phyloP scores from a whole-genome alignment of 139 green algal species.

The Picochlorum sp. region DNA sequence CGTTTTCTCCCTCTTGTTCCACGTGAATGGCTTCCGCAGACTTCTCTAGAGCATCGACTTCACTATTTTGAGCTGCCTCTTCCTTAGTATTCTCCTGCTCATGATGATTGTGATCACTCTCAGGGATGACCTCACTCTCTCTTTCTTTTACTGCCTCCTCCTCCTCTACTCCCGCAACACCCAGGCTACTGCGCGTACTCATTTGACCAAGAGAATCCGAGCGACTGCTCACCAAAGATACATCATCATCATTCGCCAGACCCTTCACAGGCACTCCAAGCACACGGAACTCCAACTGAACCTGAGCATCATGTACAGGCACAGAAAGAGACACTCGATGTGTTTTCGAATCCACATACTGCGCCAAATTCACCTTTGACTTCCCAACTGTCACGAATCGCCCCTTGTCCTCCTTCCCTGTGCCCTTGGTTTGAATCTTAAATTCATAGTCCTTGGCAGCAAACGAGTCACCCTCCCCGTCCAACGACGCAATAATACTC shows the following conservation, averaged over 20 bases:
- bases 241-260: slow-evolving; percentile 1
- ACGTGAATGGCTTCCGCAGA: not conserved
- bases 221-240: slow-evolving; percentile 17
- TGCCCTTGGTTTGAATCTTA: too few species aligned
- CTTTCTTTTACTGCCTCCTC: not conserved
- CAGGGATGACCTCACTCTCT: not conserved
- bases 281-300: not conserved
- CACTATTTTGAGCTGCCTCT: not conserved
- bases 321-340: slow-evolving; percentile 1
- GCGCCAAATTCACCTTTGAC: slow-evolving; percentile 3
- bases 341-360: not conserved
- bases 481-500: too few species aligned
- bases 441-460: slow-evolving; percentile 47
- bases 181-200: not conserved
- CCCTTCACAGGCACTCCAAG: not conserved
- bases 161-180: slow-evolving; percentile 2
- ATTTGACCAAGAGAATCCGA: slow-evolving; percentile 7
- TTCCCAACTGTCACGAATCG: slow-evolving; percentile 4
- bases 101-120: not conserved
- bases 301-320: not conserved
- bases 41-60: not conserved
- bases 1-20: not conserved
- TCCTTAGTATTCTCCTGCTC: not conserved
- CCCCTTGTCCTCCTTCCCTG: not conserved
- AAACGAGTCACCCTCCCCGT: slow-evolving; percentile 6